Conservation (phyloP, 192 early-diverging fungal genomes). For the Paraglomus brasilianum region DNA sequence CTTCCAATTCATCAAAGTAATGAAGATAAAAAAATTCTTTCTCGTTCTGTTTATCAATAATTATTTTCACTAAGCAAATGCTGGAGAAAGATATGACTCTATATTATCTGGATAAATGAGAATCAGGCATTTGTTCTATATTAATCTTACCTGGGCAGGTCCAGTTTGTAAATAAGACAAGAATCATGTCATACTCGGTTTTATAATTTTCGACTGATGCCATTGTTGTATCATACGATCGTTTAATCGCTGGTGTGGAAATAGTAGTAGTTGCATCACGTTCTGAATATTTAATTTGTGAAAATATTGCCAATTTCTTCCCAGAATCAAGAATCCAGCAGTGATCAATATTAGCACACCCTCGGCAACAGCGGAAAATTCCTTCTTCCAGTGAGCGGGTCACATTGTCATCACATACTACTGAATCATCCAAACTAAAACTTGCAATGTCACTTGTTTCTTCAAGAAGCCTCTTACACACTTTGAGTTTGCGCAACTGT, state of each 20-base stretch:
- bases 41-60: background rate
- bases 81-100: background rate
- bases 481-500: background rate
- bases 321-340: constrained; percentile 23
- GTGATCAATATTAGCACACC: constrained; percentile 25
- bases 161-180: constrained; percentile 27
- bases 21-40: too few relatives aligned
- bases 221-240: constrained; percentile 28
- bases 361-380: constrained; percentile 9
- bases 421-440: background rate
- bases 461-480: constrained; percentile 17
- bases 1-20: background rate
- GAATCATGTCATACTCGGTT: constrained; percentile 18
- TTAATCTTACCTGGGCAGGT: background rate
- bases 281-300: constrained; percentile 25
- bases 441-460: background rate
- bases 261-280: constrained; percentile 25
- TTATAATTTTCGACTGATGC: constrained; percentile 20
- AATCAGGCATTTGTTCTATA: constrained; percentile 19
- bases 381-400: constrained; percentile 18
- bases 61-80: constrained; percentile 25
- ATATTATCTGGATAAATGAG: constrained; percentile 26
- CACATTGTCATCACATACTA: constrained; percentile 25
- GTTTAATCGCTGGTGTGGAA: constrained; percentile 19
- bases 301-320: constrained; percentile 29